Percentiles rank a stretch among this genome's conserved stretches.
phyloP scores from a whole-genome alignment of 148 eudicot species.

The Rhododendron henanense region DNA sequence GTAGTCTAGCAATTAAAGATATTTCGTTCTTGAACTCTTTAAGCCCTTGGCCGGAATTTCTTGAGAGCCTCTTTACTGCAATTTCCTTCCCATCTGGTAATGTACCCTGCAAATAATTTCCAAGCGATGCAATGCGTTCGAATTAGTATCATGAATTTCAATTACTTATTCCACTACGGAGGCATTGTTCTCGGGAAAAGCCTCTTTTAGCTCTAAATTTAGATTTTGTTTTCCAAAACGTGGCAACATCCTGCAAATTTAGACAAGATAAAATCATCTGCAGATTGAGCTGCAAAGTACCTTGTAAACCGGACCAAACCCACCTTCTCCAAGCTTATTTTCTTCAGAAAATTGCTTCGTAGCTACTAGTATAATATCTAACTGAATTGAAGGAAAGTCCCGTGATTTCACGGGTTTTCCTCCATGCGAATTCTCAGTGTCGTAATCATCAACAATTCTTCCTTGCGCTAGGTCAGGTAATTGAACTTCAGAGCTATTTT shows the following conservation, averaged over 20 bases:
- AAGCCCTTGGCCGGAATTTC: slow-evolving; percentile 31
- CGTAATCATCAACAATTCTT: background rate
- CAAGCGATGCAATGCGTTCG: background rate
- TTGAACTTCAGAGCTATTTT: background rate
- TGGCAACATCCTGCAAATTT: background rate
- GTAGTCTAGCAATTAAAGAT: slow-evolving; percentile 31
- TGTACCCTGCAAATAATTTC: slow-evolving; percentile 24
- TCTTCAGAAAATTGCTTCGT: slow-evolving; percentile 19
- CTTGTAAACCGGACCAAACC: slow-evolving; percentile 29
- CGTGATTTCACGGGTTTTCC: background rate
- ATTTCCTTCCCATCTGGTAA: slow-evolving; percentile 31
- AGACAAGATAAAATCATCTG: background rate
- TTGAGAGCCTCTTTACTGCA: slow-evolving; percentile 38
- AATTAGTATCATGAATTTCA: background rate
- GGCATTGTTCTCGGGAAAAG: background rate
- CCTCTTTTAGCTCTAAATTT: background rate
- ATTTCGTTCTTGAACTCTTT: slow-evolving; percentile 36
- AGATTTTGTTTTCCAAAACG: background rate
- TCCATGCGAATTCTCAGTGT: background rate
- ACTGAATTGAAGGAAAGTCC: background rate
- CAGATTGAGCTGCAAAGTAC: background rate
- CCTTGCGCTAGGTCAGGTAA: background rate
- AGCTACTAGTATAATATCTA: background rate
- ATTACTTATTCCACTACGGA: background rate
- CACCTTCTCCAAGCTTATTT: slow-evolving; percentile 28